Evolutionary conservation across 495 filamentous ascomycete genomes (phyloP).

Genomic region (Chaetomium fimeti): DNA sequence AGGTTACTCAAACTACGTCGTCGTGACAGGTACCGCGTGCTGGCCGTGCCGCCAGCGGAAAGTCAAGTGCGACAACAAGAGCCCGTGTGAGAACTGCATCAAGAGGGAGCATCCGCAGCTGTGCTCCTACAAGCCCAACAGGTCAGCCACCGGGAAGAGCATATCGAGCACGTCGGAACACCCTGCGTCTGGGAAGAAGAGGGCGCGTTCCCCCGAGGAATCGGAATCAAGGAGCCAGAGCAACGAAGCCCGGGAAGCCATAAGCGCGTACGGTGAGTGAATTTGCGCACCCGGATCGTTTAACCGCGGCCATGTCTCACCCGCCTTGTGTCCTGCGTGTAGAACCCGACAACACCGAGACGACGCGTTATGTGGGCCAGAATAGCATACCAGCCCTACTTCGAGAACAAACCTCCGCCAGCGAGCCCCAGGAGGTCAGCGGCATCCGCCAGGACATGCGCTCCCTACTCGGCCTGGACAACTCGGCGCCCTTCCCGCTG

Average conservation of each 20-base stretch:
- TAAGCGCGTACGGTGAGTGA: slow-evolving; percentile 37
- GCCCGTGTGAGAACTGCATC: slow-evolving; percentile 70
- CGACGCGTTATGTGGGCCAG: slow-evolving; percentile 63
- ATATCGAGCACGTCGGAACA: slow-evolving; percentile 36
- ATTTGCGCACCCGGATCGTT: background rate
- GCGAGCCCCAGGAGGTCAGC: slow-evolving; percentile 48
- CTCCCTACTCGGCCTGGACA: slow-evolving; percentile 77
- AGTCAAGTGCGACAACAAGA: slow-evolving; percentile 71
- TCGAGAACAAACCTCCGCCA: slow-evolving; percentile 57
- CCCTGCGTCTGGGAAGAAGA: slow-evolving; percentile 40
- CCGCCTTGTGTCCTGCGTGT: slow-evolving; percentile 19
- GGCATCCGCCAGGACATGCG: slow-evolving; percentile 64
- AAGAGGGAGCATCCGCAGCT: slow-evolving; percentile 70
- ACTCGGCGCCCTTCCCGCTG: slow-evolving; percentile 81
- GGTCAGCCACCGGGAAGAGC: slow-evolving; percentile 53
- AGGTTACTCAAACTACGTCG: background rate
- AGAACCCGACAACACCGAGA: slow-evolving; percentile 64
- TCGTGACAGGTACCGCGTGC: slow-evolving; percentile 56
- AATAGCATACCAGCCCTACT: slow-evolving; percentile 65
- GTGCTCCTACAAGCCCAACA: slow-evolving; percentile 70
- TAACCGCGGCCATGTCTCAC: slow-evolving; percentile 11
- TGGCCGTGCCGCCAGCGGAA: slow-evolving; percentile 73
- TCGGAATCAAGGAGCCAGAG: slow-evolving; percentile 38
- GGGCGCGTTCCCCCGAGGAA: slow-evolving; percentile 48
- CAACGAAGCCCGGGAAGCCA: slow-evolving; percentile 45